Evolutionary conservation across 179 eudicot genomes (phyloP), one percentile per base, ranked within the genome.

Genomic region (Silene noctiflora): DNA sequence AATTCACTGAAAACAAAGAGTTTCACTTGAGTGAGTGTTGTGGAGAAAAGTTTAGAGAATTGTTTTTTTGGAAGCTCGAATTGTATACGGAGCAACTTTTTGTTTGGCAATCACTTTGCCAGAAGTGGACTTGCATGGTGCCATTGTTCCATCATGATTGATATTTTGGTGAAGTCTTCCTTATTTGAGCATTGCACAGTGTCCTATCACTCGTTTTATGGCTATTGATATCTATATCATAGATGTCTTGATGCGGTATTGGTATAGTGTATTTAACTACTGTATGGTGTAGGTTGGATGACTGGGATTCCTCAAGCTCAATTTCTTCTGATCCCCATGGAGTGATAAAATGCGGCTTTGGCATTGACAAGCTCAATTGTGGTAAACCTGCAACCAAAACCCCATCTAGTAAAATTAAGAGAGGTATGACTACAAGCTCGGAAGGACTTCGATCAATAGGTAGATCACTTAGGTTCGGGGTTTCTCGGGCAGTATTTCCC

Each of bases 391-490:
- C 82, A 48, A 76, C 78, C 77, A 84, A 58, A 75, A 78, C 85
- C 29, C 89, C 89, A 24, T 91, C 96, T 31, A 88, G 75, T 78
- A 91, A 96, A 11, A 90, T 90, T 77, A 93, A 86, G 81, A 88
- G 79, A 68, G 94, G 94, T 62, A 74, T 88, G 91, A 87, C 76
- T 75, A 95, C 87, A 84, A 95, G 99, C 69, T 91, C 98, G 31
- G 90, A 91, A 79, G 97, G 99, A 53, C 90, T 95, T 59, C 88
- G 88, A 76, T 93, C 97, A 27, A 86, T 95, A 75, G 99, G 99
- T 35, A 87, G 91, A 80, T 89, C 97, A 71, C 98, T 95, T 77
- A 83, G 89, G 73, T 87, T 93, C 78, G 96, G 99, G 73, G 97
- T 90, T 72, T 87, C 97, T 74, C 86, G 81, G 61, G 99, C 92